Base-by-base conservation (phyloP, 2,329 filamentous ascomycete genomes). In the Diaporthe sp. region DNA sequence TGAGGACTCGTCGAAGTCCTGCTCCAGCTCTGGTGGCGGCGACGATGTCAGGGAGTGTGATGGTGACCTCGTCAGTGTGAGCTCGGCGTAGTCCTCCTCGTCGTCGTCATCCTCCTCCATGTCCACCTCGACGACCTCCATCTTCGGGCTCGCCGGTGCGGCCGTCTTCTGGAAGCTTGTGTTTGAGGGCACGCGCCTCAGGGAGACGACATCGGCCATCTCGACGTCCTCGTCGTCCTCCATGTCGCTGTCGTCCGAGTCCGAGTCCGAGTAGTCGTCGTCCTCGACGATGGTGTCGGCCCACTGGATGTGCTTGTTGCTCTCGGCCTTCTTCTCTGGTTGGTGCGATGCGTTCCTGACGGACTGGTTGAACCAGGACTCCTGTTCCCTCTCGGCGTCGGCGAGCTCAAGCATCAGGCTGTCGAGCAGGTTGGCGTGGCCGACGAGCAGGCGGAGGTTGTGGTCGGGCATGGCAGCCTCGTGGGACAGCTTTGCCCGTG, bases 351-450 rank as follows among this genome's bases (percentile, higher is more conserved):
- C 94, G 82, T 93, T 94, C 84, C 91, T 93, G 85, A 98, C 94
- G 77, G 95, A 97, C 85, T 95, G 94, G 91, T 98, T 97, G 93
- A 98, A 98, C 96, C 96, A 98, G 79, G 92, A 93, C 87, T 98
- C 96, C 87, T 98, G 97, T 85, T 98, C 95, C 81, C 93, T 92
- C 89, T 98, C 97, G 83, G 96, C 96, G 76, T 98, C 95, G 85
- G 95, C 94, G 76, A 99, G 94, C 76, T 85, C 83, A 78, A 95
- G 92, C 97, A 98, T 98, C 83, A 99, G 88, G 55, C 93, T 93
- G 87, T 99, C 97, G 85, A 99, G 94, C 65, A 98, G 93, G 90
- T 98, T 99, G 88, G 97, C 97, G 87, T 99, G 97, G 82, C 96
- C 97, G 81, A 99, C 97, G 77, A 99, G 94, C 61, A 97, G 92